Conservation (phyloP, 768 basidiomycete genomes). For the Russula griseocarnosa region DNA sequence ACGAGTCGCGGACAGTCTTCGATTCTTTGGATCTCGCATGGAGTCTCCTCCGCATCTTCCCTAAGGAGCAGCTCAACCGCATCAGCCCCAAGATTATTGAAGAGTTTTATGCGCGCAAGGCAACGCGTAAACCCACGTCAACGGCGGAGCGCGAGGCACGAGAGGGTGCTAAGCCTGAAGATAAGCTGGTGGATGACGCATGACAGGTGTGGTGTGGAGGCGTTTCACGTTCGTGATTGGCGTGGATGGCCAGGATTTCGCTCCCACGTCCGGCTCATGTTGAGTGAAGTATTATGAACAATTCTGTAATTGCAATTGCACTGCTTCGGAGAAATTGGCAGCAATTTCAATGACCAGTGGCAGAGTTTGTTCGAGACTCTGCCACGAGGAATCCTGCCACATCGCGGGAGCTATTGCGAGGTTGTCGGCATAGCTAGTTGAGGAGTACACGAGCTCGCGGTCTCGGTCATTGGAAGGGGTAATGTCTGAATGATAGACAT, state of each 20-base stretch:
- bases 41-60: slow-evolving; percentile 96
- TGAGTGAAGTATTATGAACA: slow-evolving; percentile 12
- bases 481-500: slow-evolving; percentile 7
- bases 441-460: neutral
- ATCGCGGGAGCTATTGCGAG: neutral
- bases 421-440: neutral
- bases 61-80: slow-evolving; percentile 96
- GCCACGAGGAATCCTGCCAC: slow-evolving; percentile 11
- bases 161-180: slow-evolving; percentile 44
- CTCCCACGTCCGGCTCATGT: slow-evolving; percentile 14
- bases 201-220: slow-evolving; percentile 8
- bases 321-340: neutral
- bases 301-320: slow-evolving; percentile 7
- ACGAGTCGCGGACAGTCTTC: slow-evolving; percentile 94
- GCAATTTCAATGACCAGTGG: neutral
- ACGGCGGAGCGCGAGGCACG: slow-evolving; percentile 38
- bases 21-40: slow-evolving; percentile 97
- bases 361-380: slow-evolving; percentile 5
- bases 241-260: slow-evolving; percentile 23
- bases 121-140: slow-evolving; percentile 56
- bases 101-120: slow-evolving; percentile 88
- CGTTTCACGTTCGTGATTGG: slow-evolving; percentile 34
- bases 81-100: slow-evolving; percentile 95
- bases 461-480: neutral
- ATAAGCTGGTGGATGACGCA: slow-evolving; percentile 59